These are phyloP conservation scores for Fusarium nanum DNA, from an alignment of 2,329 filamentous ascomycete genomes.

Conservation along the genomic window DNA sequence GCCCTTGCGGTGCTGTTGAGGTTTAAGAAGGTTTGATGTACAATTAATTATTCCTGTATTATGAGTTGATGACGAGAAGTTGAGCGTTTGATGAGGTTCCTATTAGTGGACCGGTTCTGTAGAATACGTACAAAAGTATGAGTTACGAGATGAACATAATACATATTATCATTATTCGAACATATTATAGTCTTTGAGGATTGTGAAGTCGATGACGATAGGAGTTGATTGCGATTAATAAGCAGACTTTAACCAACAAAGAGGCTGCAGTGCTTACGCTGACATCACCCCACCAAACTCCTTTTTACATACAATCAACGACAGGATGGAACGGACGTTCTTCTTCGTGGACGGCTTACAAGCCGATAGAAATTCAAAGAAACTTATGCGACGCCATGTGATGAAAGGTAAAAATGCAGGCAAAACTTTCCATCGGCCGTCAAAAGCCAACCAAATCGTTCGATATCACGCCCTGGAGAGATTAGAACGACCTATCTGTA, in stretches of 20 bases:
- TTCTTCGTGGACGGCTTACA: conserved; percentile 20
- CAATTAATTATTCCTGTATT: conserved; percentile 13
- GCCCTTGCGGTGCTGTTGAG: conserved; percentile 45
- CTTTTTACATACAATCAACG: background rate
- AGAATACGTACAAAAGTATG: conserved; percentile 31
- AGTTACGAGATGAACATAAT: conserved; percentile 18
- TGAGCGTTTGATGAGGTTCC: background rate
- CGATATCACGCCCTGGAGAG: background rate
- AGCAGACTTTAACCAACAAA: background rate
- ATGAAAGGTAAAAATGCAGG: conserved; percentile 25
- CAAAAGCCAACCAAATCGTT: background rate
- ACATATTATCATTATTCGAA: background rate
- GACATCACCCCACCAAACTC: background rate
- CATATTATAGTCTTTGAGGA: background rate
- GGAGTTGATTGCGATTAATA: background rate
- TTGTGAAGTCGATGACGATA: background rate
- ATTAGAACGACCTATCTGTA: background rate
- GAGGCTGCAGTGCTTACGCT: background rate
- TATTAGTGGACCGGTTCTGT: conserved; percentile 6
- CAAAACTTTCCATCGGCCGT: conserved; percentile 9
- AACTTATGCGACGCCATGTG: conserved; percentile 19
- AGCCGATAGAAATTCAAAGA: background rate
- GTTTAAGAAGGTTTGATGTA: background rate
- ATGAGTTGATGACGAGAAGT: conserved; percentile 17
- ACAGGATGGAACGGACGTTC: background rate